Percentiles rank a stretch among this genome's conserved stretches.
Conservation (phyloP, 2,329 filamentous ascomycete genomes). For the Arachnomyces sp. region DNA sequence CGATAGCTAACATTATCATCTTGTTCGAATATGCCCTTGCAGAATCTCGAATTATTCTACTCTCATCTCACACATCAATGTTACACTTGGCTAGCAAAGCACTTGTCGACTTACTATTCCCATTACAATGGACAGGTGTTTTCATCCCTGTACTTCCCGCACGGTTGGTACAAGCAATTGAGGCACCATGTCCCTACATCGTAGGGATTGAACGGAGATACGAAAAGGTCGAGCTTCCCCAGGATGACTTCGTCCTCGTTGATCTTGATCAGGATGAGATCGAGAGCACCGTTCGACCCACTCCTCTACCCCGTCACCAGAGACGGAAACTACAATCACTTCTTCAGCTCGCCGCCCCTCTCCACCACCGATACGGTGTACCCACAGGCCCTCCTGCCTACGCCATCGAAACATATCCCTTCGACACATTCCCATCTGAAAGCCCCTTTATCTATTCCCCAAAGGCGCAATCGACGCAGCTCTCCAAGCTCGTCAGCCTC, state of each 20-base stretch:
- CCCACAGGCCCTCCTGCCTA: slow-evolving; percentile 84
- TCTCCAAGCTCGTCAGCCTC: slow-evolving; percentile 80
- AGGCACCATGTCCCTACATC: slow-evolving; percentile 94
- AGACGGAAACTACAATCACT: slow-evolving; percentile 82
- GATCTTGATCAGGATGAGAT: slow-evolving; percentile 89
- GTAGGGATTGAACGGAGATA: slow-evolving; percentile 92
- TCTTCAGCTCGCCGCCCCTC: slow-evolving; percentile 81
- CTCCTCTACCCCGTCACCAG: slow-evolving; percentile 75
- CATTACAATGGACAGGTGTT: slow-evolving; percentile 85
- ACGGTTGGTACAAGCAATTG: slow-evolving; percentile 78
- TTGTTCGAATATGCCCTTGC: slow-evolving; percentile 88
- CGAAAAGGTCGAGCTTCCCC: slow-evolving; percentile 56
- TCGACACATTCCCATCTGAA: slow-evolving; percentile 83
- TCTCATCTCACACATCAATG: slow-evolving; percentile 95
- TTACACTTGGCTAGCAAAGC: slow-evolving; percentile 85
- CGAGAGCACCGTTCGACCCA: slow-evolving; percentile 72
- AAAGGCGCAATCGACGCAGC: slow-evolving; percentile 59
- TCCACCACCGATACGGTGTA: slow-evolving; percentile 80
- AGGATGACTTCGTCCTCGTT: slow-evolving; percentile 91
- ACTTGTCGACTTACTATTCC: slow-evolving; percentile 78
- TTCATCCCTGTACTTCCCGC: slow-evolving; percentile 89
- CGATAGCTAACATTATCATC: slow-evolving; percentile 83
- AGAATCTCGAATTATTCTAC: slow-evolving; percentile 90
- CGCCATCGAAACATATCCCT: slow-evolving; percentile 85
- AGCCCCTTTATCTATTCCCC: slow-evolving; percentile 72